phyloP scores from a whole-genome alignment of 2,329 filamentous ascomycete species.

The Apiospora phragmitis region DNA sequence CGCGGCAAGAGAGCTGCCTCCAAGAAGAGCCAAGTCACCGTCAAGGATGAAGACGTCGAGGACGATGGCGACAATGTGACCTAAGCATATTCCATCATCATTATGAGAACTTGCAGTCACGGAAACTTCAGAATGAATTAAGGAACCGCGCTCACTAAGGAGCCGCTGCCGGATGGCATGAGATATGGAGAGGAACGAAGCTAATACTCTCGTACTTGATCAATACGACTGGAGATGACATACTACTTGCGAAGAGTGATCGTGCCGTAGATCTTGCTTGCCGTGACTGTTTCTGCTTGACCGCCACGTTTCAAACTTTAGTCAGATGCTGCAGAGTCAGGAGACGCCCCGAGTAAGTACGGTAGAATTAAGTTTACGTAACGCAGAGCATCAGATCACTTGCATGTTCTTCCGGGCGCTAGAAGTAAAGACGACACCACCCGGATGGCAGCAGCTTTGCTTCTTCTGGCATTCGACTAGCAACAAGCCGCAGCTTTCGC shows the following conservation, averaged over 20 bases:
- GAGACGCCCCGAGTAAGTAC: not conserved
- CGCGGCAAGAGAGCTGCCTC: too few species aligned
- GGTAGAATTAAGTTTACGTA: not conserved
- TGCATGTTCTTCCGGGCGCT: not conserved
- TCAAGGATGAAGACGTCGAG: too few species aligned
- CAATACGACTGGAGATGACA: not conserved
- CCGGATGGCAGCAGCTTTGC: not conserved
- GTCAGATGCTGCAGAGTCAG: conserved; percentile 2
- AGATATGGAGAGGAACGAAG: too few species aligned
- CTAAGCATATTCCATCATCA: too few species aligned
- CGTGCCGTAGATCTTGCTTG: not conserved
- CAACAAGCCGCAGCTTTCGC: not conserved
- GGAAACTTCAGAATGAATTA: too few species aligned
- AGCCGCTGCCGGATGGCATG: too few species aligned
- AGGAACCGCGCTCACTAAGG: too few species aligned
- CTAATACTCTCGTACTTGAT: not conserved
- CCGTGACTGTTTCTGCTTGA: not conserved
- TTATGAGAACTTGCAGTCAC: too few species aligned
- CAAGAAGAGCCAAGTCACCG: too few species aligned
- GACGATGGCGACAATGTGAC: too few species aligned
- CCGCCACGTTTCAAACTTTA: not conserved
- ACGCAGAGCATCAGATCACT: not conserved
- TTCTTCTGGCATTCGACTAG: not conserved
- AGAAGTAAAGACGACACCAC: not conserved
- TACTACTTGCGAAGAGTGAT: not conserved